A percentile compares a stretch with the other conserved stretches of the same genome.
Evolutionary conservation across 1,139 yeast genomes (phyloP).

Genomic region (Pichia sp.): DNA sequence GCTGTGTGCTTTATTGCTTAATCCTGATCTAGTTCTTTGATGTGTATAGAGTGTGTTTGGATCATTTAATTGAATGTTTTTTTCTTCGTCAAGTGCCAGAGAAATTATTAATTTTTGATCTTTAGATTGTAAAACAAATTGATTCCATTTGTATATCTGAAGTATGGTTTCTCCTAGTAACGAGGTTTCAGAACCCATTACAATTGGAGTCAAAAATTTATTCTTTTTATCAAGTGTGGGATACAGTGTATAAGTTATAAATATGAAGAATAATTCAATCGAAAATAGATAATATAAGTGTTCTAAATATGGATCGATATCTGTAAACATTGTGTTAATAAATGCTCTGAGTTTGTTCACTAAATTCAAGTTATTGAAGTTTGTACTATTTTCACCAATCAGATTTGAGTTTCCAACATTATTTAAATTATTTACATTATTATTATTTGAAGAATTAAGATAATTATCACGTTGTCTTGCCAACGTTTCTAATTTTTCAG

Average conservation of each 20-base stretch:
- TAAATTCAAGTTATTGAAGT: background rate
- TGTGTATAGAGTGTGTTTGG: background rate
- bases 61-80: background rate
- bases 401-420: background rate
- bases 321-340: background rate
- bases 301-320: conserved; percentile 16
- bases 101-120: background rate
- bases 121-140: background rate
- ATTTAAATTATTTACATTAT: background rate
- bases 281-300: conserved; percentile 22
- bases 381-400: background rate
- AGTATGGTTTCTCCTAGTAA: conserved; percentile 53
- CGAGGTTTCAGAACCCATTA: conserved; percentile 36
- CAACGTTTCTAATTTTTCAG: conserved; percentile 5
- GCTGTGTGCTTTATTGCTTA: background rate
- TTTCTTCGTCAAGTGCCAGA: background rate
- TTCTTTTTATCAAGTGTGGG: conserved; percentile 26
- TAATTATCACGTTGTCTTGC: conserved; percentile 10
- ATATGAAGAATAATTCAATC: conserved; percentile 24
- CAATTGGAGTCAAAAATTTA: conserved; percentile 25
- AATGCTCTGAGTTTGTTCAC: background rate
- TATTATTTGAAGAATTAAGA: background rate
- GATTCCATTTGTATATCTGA: conserved; percentile 37
- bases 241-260: conserved; percentile 25
- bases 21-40: background rate